phyloP scores from a whole-genome alignment of 208 protist genomes.

The Angomonas deanei region DNA sequence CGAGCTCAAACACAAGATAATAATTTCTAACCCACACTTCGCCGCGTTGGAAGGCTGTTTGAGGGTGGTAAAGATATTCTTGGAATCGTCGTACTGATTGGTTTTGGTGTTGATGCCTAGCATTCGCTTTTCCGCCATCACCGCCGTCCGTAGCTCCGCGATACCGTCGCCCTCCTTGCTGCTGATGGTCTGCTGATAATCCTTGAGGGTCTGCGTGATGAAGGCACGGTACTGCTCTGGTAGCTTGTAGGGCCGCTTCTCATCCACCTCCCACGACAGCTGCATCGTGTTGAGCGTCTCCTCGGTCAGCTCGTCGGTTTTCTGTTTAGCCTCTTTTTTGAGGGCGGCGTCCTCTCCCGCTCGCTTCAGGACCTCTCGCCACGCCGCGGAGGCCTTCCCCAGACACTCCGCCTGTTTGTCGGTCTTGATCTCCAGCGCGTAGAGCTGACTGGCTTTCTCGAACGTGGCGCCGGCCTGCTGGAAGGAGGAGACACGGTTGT shows the following conservation, averaged over 20 bases:
- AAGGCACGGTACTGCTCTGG: slow-evolving; percentile 59
- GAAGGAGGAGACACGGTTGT: not conserved
- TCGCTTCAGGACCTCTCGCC: not conserved
- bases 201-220: slow-evolving; percentile 37
- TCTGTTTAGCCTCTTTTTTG: not conserved
- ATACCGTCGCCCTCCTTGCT: not conserved
- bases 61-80: slow-evolving; percentile 60
- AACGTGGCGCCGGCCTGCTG: not conserved
- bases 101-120: slow-evolving; percentile 28
- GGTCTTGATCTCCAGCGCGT: not conserved
- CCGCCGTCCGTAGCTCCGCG: not conserved
- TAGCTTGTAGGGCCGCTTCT: slow-evolving; percentile 31
- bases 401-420: not conserved
- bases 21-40: slow-evolving; percentile 70
- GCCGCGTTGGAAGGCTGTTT: slow-evolving; percentile 65
- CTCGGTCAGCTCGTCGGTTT: slow-evolving; percentile 18
- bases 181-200: not conserved
- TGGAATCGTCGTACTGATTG: slow-evolving; percentile 27
- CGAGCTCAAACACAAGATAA: slow-evolving; percentile 44
- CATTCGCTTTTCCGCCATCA: slow-evolving; percentile 28
- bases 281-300: slow-evolving; percentile 31
- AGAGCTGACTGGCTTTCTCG: not conserved
- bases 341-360: no score
- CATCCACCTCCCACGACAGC: slow-evolving; percentile 33
- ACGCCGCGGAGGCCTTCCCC: not conserved